Evolutionary conservation across 2,329 filamentous ascomycete species (phyloP).

Genomic region (Monosporascus cannonballus): DNA sequence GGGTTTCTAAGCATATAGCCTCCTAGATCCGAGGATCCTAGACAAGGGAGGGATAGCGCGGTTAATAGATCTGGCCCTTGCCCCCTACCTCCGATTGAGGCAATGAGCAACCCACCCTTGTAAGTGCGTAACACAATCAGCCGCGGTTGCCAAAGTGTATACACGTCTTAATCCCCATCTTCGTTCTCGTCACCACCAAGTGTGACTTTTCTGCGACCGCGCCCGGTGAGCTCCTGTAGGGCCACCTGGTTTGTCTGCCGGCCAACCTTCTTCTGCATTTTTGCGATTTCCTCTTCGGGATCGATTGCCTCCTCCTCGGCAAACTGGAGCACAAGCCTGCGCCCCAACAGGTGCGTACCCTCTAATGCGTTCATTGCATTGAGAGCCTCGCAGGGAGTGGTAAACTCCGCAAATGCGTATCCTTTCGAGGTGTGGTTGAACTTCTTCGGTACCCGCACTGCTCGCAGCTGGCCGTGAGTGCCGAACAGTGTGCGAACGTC

Average conservation of each 20-base stretch:
- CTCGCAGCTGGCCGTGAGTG: slow-evolving; percentile 85
- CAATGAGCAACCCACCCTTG: slow-evolving; percentile 17
- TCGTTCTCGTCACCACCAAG: slow-evolving; percentile 65
- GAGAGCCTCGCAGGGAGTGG: slow-evolving; percentile 79
- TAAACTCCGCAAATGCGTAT: slow-evolving; percentile 96
- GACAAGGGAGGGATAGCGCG: slow-evolving; percentile 14
- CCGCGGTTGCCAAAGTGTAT: slow-evolving; percentile 17
- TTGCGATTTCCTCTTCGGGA: slow-evolving; percentile 91
- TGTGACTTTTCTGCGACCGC: slow-evolving; percentile 82
- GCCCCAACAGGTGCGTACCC: slow-evolving; percentile 88
- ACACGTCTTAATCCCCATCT: slow-evolving; percentile 23
- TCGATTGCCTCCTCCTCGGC: slow-evolving; percentile 83
- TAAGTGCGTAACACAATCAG: slow-evolving; percentile 18
- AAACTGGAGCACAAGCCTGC: slow-evolving; percentile 85
- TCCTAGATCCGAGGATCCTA: slow-evolving; percentile 8
- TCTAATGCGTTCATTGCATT: slow-evolving; percentile 87
- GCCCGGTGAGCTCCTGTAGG: slow-evolving; percentile 78
- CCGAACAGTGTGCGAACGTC: slow-evolving; percentile 82
- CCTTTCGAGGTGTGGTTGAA: slow-evolving; percentile 84
- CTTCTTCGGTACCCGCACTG: slow-evolving; percentile 91
- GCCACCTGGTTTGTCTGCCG: slow-evolving; percentile 87
- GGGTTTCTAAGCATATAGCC: slow-evolving; percentile 5
- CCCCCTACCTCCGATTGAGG: slow-evolving; percentile 19
- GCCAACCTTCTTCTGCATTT: slow-evolving; percentile 94
- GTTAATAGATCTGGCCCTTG: slow-evolving; percentile 18